A percentile compares a stretch with the other conserved stretches of the same genome.
Evolutionary conservation across 805 yeast species (phyloP).

Genomic region (Candida fluviatilis): DNA sequence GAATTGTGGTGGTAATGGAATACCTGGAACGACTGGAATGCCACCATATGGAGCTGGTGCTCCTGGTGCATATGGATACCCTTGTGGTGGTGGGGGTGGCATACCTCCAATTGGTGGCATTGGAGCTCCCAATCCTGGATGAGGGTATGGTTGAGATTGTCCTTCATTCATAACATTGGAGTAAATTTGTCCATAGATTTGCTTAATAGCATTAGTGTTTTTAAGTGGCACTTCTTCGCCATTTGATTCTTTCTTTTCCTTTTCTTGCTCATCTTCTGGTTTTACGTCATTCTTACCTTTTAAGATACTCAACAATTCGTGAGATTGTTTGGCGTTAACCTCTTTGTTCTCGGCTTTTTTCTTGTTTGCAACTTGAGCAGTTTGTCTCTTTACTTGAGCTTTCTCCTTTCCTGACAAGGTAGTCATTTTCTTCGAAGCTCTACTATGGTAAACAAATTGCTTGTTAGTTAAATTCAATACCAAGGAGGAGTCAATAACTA

Average conservation of each 20-base stretch:
- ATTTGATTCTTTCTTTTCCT: conserved; percentile 3
- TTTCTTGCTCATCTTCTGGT: conserved; percentile 7
- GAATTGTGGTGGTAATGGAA: conserved; percentile 35
- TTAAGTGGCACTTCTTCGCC: conserved; percentile 9
- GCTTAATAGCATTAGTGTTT: conserved; percentile 33
- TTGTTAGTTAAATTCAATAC: conserved; percentile 72
- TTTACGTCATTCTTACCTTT: conserved; percentile 14
- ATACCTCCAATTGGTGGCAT: conserved; percentile 3
- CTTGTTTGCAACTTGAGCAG: conserved; percentile 8
- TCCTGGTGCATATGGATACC: not conserved
- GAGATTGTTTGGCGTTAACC: conserved; percentile 23
- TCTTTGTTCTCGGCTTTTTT: conserved; percentile 9
- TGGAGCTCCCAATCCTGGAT: conserved; percentile 8
- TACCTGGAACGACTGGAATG: conserved; percentile 30
- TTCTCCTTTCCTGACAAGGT: conserved; percentile 22
- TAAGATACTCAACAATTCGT: conserved; percentile 29
- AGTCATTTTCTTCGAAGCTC: conserved; percentile 47
- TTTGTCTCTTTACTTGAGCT: conserved; percentile 10
- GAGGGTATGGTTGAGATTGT: conserved; percentile 7
- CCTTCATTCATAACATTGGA: conserved; percentile 41
- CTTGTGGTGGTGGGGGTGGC: conserved; percentile 6
- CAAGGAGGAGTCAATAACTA: conserved; percentile 75
- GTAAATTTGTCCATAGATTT: conserved; percentile 41
- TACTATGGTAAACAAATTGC: conserved; percentile 74
- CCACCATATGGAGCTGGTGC: conserved; percentile 5